These are phyloP conservation scores for Suaeda aralocaspica DNA, from an alignment of 148 eudicot genomes.

Conservation along the genomic window DNA sequence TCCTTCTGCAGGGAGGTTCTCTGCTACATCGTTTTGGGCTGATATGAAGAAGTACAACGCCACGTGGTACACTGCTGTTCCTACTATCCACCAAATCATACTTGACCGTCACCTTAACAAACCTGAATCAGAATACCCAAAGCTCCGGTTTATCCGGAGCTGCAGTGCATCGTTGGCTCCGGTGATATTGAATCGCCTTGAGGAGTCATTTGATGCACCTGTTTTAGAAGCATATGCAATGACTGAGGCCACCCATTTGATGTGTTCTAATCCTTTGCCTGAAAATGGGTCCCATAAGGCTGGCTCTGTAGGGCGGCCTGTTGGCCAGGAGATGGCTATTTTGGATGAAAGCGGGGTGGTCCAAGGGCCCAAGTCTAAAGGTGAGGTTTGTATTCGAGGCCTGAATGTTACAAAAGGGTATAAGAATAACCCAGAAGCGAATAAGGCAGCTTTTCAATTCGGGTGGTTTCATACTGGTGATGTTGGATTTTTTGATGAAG, in stretches of 20 bases:
- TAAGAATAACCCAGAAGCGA: constrained; percentile 86
- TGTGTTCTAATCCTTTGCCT: constrained; percentile 85
- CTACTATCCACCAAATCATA: constrained; percentile 90
- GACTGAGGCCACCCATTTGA: constrained; percentile 90
- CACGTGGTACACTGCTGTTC: constrained; percentile 97
- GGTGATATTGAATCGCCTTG: constrained; percentile 49
- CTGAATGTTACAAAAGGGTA: constrained; percentile 88
- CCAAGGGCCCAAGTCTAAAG: constrained; percentile 49
- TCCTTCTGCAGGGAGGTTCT: constrained; percentile 80
- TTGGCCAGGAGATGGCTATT: constrained; percentile 82
- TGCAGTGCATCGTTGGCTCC: constrained; percentile 92
- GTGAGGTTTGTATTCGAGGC: constrained; percentile 91
- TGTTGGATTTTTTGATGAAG: constrained; percentile 69
- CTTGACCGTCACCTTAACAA: constrained; percentile 60
- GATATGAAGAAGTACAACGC: constrained; percentile 66
- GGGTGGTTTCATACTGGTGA: constrained; percentile 99
- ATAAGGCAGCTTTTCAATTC: constrained; percentile 62
- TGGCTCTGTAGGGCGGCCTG: constrained; percentile 82
- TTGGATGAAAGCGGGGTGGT: constrained; percentile 63
- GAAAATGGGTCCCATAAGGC: constrained; percentile 68
- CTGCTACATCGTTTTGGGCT: constrained; percentile 79
- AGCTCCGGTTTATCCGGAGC: constrained; percentile 83
- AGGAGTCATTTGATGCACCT: constrained; percentile 79
- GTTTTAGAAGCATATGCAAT: constrained; percentile 97
- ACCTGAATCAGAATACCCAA: constrained; percentile 67